Evolutionary conservation across 2,329 filamentous ascomycete genomes (phyloP), one percentile per base, ranked within the genome.

Genomic region (Neurospora crassa): DNA sequence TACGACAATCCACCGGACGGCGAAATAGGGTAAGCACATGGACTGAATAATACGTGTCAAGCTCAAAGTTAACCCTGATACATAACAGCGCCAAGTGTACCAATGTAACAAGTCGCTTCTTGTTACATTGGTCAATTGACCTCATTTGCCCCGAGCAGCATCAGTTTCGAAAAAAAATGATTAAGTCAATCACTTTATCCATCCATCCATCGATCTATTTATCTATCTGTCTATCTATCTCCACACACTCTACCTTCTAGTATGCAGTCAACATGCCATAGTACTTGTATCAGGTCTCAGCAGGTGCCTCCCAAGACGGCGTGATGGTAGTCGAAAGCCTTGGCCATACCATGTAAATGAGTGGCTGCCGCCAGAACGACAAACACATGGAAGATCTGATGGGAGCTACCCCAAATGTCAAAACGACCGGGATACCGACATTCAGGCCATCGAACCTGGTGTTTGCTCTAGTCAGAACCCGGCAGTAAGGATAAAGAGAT

Each of bases 331-430:
- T 97, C 92, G 81, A 97, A 97, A 4, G 94, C 94, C 80, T 89
- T 91, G 40, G 92, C 79, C 82, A 98, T 86, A 68, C 92, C 94
- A 69, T 89, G 90, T 72, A 98, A 83, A 83, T 99, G 96, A 34
- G 91, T 88, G 1, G 88, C 86, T 0, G 93, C 95, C 0, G 96
- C 96, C 73, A 94, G 80, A 18, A 98, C 84, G 40, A 99, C 94
- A 74, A 96, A 86, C 47, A 97, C 84, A 82, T 99, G 96, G 80
- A 99, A 99, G 74, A 99, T 91, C 82, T 99, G 96, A 81, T 99
- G 96, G 24, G 93, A 97, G 79, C 90, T 94, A 45, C 96, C 95
- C 88, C 92, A 92, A 69, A 97, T 92, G 81, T 99, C 96, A 78
- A 95, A 97, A 8, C 80, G 84, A 1, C 93, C 92, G 0, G 95